Conservation (phyloP, 805 yeast genomes). For the Wickerhamomyces queroliae region DNA sequence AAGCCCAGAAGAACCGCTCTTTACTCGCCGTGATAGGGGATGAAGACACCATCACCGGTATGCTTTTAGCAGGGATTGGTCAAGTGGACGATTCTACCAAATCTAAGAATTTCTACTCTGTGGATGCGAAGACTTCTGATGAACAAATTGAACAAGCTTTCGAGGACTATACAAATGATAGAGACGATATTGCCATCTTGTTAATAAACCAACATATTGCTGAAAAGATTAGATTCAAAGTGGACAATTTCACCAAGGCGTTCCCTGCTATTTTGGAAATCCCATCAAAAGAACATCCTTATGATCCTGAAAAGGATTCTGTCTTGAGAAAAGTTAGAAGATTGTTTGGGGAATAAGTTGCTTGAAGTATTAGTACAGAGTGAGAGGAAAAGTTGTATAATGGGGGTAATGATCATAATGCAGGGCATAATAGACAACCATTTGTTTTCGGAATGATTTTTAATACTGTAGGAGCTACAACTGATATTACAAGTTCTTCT, state of each 20-base stretch:
- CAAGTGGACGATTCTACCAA: conserved; percentile 58
- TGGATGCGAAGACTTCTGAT: conserved; percentile 70
- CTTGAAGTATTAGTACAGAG: neutral
- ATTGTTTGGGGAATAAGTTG: conserved; percentile 76
- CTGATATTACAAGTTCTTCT: no score
- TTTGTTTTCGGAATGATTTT: no score
- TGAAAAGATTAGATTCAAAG: conserved; percentile 75
- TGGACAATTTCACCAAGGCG: conserved; percentile 82
- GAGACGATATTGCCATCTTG: conserved; percentile 90
- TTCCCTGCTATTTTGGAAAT: conserved; percentile 96
- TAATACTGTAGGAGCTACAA: no score
- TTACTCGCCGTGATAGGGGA: conserved; percentile 94
- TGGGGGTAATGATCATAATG: neutral
- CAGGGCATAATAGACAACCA: no score
- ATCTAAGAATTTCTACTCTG: conserved; percentile 71
- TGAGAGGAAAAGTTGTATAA: neutral
- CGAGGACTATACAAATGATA: conserved; percentile 59
- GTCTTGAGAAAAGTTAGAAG: conserved; percentile 92
- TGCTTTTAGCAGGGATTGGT: conserved; percentile 92
- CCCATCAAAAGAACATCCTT: conserved; percentile 98
- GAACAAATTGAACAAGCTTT: conserved; percentile 75
- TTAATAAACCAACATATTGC: conserved; percentile 94
- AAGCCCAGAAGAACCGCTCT: conserved; percentile 58
- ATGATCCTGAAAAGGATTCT: conserved; percentile 95
- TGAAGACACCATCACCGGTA: conserved; percentile 95